Base-by-base conservation (phyloP, 371 early-diverging fungal species). In the Circinella umbellata region DNA sequence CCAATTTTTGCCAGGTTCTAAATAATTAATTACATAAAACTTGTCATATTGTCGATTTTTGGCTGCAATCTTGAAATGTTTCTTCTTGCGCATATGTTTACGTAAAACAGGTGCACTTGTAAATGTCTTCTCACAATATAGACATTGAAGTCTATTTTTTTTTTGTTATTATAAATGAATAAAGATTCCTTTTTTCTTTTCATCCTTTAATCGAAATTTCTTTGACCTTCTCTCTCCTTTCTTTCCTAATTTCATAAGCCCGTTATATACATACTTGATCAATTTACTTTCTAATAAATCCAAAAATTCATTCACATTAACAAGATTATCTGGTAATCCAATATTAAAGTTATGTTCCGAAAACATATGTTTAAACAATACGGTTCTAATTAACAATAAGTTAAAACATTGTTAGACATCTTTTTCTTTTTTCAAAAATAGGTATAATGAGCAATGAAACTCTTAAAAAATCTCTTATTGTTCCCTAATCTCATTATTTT, bases 1-100 rank as follows among this genome's bases (percentile, higher is more conserved):
- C 96, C 96, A 94, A 84, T 94, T 94, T 76, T 93, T 93, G 53
- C 95, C 95, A 3, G 95, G 95, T 74, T 97, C 95, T 66, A 93
- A 71, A 69, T 96, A 97, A 74, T 98, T 98, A 76, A 96, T 91
- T n/a, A 98, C 90, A 75, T 97, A 98, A 79, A 95, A 98, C 46
- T 93, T 89, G 77, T 98, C 98, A 66, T 98, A 98, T 46, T 91
- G 86, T 67, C 91, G 89, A 79, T 97, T 97, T 55, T 90, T 89
- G 27, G 96, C 86, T 66, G 92, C 92, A 79, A 98, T 95, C 84
- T 94, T 94, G 82, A 97, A 97, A 78, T 97, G 98, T 87, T 96
- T 97, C 92, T 98, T 98, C 86, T 98, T 98, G 73, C 97, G 92
- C 97, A 98, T 96, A 71, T 98, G 98, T 78, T 95, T 94, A 65